Evolutionary conservation across 805 yeast species (phyloP).

Genomic region (Candida argentea): DNA sequence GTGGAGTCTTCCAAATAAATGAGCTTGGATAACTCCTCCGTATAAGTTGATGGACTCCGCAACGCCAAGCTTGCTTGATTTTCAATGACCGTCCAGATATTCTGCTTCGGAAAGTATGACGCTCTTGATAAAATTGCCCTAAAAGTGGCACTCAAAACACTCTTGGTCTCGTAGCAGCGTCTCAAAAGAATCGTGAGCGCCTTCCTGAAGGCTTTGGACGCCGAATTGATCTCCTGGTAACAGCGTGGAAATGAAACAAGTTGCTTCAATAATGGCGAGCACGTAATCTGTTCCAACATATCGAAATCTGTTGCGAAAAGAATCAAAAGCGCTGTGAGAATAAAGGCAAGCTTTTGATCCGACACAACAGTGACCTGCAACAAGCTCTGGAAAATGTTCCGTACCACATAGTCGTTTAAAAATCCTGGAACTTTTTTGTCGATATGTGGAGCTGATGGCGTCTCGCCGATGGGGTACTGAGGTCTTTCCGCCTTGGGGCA

Average conservation of each 20-base stretch:
- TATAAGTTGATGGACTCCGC: constrained; percentile 39
- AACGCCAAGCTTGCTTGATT: constrained; percentile 41
- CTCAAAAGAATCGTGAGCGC: constrained; percentile 47
- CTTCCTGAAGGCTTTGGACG: constrained; percentile 4
- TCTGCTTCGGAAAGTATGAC: constrained; percentile 6
- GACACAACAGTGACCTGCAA: constrained; percentile 29
- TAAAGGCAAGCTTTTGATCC: constrained; percentile 38
- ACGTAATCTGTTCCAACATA: constrained; percentile 29
- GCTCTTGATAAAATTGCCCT: constrained; percentile 42
- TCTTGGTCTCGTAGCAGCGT: constrained; percentile 57
- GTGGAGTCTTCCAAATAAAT: constrained; percentile 36
- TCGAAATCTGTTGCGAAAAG: constrained; percentile 39
- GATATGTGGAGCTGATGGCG: too few relatives aligned
- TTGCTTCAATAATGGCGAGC: constrained; percentile 36
- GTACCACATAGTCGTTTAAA: constrained; percentile 11
- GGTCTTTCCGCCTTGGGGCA: too few relatives aligned
- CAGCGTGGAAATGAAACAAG: constrained; percentile 34
- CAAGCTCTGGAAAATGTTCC: constrained; percentile 34
- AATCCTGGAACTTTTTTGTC: constrained; percentile 5
- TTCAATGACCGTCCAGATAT: constrained; percentile 32
- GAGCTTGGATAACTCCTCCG: constrained; percentile 32
- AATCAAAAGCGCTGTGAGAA: constrained; percentile 45
- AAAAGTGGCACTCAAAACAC: constrained; percentile 38
- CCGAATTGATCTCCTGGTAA: constrained; percentile 11
- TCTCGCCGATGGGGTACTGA: too few relatives aligned